Base-by-base conservation (phyloP, 495 filamentous ascomycete species). In the Talaromyces trachyspermus region DNA sequence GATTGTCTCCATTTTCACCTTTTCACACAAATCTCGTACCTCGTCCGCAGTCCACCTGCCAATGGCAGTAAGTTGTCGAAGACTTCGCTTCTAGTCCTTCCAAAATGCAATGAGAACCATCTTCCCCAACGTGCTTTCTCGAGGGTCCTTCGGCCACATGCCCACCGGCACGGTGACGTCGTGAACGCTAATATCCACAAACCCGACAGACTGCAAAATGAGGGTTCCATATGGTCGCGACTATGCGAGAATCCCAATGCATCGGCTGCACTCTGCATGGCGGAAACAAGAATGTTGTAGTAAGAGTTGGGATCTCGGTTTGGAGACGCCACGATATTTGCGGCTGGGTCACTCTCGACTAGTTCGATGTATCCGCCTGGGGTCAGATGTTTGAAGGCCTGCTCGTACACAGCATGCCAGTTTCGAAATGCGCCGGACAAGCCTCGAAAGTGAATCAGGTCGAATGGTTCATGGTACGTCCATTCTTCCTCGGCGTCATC, bases 351-450 rank as follows among this genome's bases (percentile, higher is more conserved):
- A 15, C 53, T 44, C 43, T 75, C 70, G 19, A 60, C 64, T 33
- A 74, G 49, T 55, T 87, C 83, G 30, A 88, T 76, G 59, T 77
- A 85, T 11, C 83, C 83, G 5, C 81, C 83, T 0, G 75, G 76
- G 44, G 70, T 76, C 3, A 86, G 66, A 56, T 80, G 78, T 9
- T 64, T 62, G 49, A 76, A 79, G 0, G 78, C 75, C 54, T 83
- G 75, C 46, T 59, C 51, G 59, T 86, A 88, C 35, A 86, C 71
- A 39, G 62, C 55, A 2, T 56, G 38, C 84, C 83, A 88, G 51
- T 83, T 70, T 0, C 61, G 56, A 58, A 88, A 86, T 5, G 81
- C 75, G 11, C 82, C 83, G 3, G 72, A 63, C 54, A 88, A 68
- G 36, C 72, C 69, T 30, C 84, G 79, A 14, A 86, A 55, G 55